Evolutionary conservation across 495 filamentous ascomycete genomes (phyloP), one percentile per base, ranked within the genome.

Genomic region (Lophiotrema nucula): DNA sequence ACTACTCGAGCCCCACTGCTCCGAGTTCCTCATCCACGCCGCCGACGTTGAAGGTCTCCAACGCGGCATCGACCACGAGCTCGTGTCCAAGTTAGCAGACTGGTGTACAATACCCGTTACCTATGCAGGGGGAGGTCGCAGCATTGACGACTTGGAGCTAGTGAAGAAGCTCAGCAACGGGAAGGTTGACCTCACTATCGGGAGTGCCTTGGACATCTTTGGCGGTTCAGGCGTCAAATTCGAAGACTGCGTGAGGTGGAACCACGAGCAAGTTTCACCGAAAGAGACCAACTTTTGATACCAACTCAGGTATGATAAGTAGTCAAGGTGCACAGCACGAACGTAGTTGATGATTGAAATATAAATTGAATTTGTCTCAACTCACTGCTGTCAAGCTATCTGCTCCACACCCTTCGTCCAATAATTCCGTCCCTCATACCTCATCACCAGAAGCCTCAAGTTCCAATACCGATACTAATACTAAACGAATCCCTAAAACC

Each of bases 21-120:
- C 87, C 38, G 95, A 98, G 67, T 97, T 98, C 70, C 77, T 98
- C 45, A 89, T 98, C 65, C 95, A 98, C 66, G 93, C 93, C n/a
- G 93, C 95, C n/a, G 93, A 98, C 69, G 90, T 92, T 51, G 93
- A 97, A 69, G 93, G 93, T 8, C 75, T 97, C 44, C 95, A 97
- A 69, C 77, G 78, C 47, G 93, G 93, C 24, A 87, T 98, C 47
- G 95, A 98, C 63, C 86, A 92, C 65, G 79, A 87, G 47, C 75
- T 98, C 1, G 91, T 98, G 0, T 72, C 78, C 50, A 82, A 76
- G 51, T 73, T 98, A 44, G 87, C 89, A 1, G 72, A 83, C 60
- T 97, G 92, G 89, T 93, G 90, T 64, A 83, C 77, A 10, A 91
- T 93, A 43, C 95, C 93, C 10, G 86, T 97, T 3, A 98, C 93